Evolutionary conservation across 345 rosid genomes (phyloP).

Genomic region (Citrus sp.): DNA sequence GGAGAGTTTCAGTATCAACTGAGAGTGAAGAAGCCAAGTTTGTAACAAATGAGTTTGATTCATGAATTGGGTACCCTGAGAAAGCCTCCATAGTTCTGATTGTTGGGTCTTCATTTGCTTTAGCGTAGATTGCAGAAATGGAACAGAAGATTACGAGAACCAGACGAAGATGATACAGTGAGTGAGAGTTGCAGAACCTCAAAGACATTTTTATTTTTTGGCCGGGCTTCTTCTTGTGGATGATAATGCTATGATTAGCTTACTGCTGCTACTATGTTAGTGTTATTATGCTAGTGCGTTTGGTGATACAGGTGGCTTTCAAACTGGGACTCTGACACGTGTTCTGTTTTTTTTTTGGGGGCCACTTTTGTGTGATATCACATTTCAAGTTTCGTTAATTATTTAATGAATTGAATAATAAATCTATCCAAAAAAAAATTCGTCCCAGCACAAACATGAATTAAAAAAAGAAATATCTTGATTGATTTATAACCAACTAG

Average conservation of each 20-base stretch:
- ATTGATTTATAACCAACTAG: no score
- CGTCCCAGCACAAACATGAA: no score
- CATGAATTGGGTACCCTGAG: slow-evolving; percentile 79
- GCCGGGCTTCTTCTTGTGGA: background rate
- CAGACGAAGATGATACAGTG: slow-evolving; percentile 9
- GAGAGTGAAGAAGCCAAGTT: slow-evolving; percentile 47
- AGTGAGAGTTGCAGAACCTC: slow-evolving; percentile 11
- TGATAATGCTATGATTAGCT: background rate
- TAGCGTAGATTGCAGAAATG: slow-evolving; percentile 33
- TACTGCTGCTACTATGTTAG: background rate
- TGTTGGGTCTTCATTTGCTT: slow-evolving; percentile 50
- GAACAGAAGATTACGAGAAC: slow-evolving; percentile 15
- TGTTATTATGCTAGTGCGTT: background rate
- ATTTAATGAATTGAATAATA: no score
- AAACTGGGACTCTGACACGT: background rate
- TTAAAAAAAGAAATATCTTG: no score
- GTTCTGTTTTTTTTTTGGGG: no score
- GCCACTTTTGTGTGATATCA: no score
- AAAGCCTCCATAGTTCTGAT: slow-evolving; percentile 74
- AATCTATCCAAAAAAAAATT: no score
- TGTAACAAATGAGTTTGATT: slow-evolving; percentile 27
- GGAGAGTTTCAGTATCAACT: slow-evolving; percentile 53
- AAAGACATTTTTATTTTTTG: slow-evolving; percentile 18
- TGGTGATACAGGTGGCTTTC: background rate
- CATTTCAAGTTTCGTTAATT: no score